These are phyloP conservation scores for Thamnidium elegans DNA, from an alignment of 192 early-diverging fungal species.

Conservation along the genomic window DNA sequence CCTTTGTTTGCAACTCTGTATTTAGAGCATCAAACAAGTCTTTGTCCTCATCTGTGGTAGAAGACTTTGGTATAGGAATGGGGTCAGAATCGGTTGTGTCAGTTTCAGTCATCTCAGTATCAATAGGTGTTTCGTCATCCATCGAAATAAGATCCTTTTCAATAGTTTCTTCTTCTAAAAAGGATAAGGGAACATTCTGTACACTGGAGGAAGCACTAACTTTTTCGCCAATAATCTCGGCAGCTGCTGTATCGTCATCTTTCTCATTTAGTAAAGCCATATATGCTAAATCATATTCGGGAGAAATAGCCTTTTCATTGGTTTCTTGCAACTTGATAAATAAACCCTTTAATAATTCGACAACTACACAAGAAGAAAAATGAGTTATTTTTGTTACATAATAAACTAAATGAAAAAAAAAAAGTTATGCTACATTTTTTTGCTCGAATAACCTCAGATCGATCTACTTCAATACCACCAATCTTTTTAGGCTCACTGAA, in stretches of 20 bases:
- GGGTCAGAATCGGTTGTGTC: too few species aligned
- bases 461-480: slow-evolving; percentile 43
- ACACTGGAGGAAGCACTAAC: background rate
- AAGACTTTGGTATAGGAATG: too few species aligned
- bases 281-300: slow-evolving; percentile 54
- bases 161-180: background rate
- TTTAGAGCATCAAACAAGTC: too few species aligned
- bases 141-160: background rate
- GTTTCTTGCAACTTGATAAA: slow-evolving; percentile 50
- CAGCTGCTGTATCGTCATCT: slow-evolving; percentile 5
- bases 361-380: slow-evolving; percentile 34
- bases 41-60: too few species aligned
- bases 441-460: slow-evolving; percentile 42
- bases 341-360: slow-evolving; percentile 47
- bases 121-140: background rate
- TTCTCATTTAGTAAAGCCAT: slow-evolving; percentile 49
- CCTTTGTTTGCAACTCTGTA: too few species aligned
- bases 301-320: slow-evolving; percentile 43
- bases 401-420: background rate
- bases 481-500: slow-evolving; percentile 44
- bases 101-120: too few species aligned
- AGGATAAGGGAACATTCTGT: background rate
- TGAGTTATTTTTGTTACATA: background rate
- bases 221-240: background rate
- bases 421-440: slow-evolving; percentile 43